Evolutionary conservation across 495 filamentous ascomycete species (phyloP).

Genomic region (Xylona heveae): DNA sequence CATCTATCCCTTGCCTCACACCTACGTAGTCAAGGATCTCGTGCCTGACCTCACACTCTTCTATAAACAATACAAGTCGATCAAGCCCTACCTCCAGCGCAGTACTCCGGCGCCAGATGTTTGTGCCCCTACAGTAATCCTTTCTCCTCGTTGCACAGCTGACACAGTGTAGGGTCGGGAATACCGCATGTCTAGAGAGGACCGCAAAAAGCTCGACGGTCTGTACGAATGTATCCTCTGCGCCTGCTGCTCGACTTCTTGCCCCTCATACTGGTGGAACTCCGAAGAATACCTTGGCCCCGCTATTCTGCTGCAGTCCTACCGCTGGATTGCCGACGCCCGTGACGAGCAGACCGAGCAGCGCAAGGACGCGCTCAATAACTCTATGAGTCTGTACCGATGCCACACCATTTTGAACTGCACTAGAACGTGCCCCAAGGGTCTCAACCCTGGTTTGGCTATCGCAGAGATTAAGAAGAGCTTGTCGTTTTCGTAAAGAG

Average conservation of each 20-base stretch:
- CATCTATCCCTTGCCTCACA: constrained; percentile 97
- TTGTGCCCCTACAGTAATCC: constrained; percentile 17
- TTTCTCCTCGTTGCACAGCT: not conserved
- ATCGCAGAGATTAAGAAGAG: constrained; percentile 98
- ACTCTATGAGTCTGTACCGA: constrained; percentile 94
- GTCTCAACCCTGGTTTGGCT: constrained; percentile 79
- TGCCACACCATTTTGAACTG: constrained; percentile 99
- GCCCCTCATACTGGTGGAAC: constrained; percentile 99
- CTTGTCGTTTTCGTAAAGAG: constrained; percentile 43
- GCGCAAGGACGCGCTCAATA: constrained; percentile 80
- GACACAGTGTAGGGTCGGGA: constrained; percentile 46
- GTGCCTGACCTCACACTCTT: constrained; percentile 94
- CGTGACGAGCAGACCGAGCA: constrained; percentile 73
- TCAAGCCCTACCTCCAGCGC: constrained; percentile 93
- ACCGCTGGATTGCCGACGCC: constrained; percentile 86
- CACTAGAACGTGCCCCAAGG: constrained; percentile 92
- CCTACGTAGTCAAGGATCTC: constrained; percentile 97
- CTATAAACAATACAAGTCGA: constrained; percentile 99
- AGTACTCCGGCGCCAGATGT: constrained; percentile 58
- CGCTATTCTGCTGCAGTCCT: constrained; percentile 86
- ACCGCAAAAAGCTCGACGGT: constrained; percentile 91
- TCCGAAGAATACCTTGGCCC: constrained; percentile 93
- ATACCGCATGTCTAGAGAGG: constrained; percentile 67
- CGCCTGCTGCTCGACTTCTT: constrained; percentile 96
- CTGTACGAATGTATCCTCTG: constrained; percentile 99